A percentile compares a stretch with the other conserved stretches of the same genome.
phyloP scores from a whole-genome alignment of 257 asterid genomes.

The Leonotis leonurus region DNA sequence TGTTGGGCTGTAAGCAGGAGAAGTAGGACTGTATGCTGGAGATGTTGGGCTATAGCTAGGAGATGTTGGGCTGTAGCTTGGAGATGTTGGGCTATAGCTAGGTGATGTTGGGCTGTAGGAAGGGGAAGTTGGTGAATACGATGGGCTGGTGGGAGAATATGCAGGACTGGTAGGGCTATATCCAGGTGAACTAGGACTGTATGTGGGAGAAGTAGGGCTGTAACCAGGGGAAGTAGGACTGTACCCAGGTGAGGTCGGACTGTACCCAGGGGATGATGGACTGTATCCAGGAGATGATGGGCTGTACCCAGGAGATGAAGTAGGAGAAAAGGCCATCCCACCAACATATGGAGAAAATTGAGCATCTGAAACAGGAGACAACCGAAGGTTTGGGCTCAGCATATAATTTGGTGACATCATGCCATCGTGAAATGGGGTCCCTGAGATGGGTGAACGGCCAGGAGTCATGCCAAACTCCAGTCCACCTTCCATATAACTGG shows the following conservation, averaged over 20 bases:
- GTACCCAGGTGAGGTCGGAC: slow-evolving; percentile 82
- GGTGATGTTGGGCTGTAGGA: slow-evolving; percentile 67
- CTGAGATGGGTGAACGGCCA: slow-evolving; percentile 71
- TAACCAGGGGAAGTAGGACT: slow-evolving; percentile 86
- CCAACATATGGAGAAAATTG: slow-evolving; percentile 83
- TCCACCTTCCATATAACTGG: slow-evolving; percentile 93
- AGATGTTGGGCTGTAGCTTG: slow-evolving; percentile 85
- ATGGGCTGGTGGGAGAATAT: slow-evolving; percentile 92
- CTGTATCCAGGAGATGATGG: slow-evolving; percentile 72
- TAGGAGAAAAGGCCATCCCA: slow-evolving; percentile 85
- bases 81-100: slow-evolving; percentile 85
- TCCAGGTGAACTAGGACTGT: slow-evolving; percentile 90
- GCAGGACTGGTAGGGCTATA: slow-evolving; percentile 97
- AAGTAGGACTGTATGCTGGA: slow-evolving; percentile 77
- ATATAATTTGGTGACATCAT: slow-evolving; percentile 88
- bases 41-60: slow-evolving; percentile 85
- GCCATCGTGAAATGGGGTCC: slow-evolving; percentile 84
- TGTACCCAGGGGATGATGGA: slow-evolving; percentile 84
- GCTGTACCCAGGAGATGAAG: slow-evolving; percentile 77
- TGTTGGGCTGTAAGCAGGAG: slow-evolving; percentile 85
- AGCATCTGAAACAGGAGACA: slow-evolving; percentile 71
- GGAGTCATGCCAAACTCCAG: slow-evolving; percentile 95
- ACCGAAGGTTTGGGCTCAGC: slow-evolving; percentile 72
- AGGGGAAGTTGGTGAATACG: slow-evolving; percentile 88
- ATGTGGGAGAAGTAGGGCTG: slow-evolving; percentile 89